Conservation (phyloP, 2,329 filamentous ascomycete species). For the Aspergillus novofumigatus region DNA sequence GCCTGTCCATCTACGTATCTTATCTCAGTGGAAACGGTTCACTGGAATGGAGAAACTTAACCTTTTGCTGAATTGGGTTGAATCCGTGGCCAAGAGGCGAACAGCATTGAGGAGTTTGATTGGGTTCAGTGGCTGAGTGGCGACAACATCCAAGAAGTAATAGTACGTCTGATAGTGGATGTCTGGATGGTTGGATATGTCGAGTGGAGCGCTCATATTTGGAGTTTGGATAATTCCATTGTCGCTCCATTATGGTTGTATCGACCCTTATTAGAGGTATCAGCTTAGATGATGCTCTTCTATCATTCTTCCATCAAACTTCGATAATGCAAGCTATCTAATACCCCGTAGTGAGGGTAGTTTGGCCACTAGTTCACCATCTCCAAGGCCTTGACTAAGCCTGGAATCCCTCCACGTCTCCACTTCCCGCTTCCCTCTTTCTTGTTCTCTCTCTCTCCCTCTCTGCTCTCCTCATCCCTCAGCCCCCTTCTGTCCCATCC, state of each 20-base stretch:
- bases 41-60: not conserved
- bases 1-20: not conserved
- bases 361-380: no score
- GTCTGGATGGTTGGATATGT: no score
- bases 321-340: not conserved
- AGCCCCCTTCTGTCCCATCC: slow-evolving; percentile 3
- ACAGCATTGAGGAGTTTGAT: not conserved
- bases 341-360: not conserved
- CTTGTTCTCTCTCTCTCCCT: slow-evolving; percentile 7
- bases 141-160: not conserved
- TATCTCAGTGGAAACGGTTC: not conserved
- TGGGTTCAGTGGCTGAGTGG: not conserved
- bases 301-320: not conserved
- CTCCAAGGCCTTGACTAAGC: slow-evolving; percentile 1
- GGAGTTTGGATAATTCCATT: not conserved
- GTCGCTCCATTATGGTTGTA: not conserved
- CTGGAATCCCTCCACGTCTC: slow-evolving; percentile 2
- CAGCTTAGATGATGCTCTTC: not conserved
- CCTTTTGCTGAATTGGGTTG: not conserved
- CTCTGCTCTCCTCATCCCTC: slow-evolving; percentile 1
- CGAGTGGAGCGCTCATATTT: not conserved
- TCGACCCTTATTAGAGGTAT: not conserved
- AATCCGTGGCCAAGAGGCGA: not conserved
- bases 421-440: slow-evolving; percentile 4
- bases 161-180: no score